Base-by-base conservation (phyloP, 164 flowering plant genomes). In the Nymphaea thermarum region DNA sequence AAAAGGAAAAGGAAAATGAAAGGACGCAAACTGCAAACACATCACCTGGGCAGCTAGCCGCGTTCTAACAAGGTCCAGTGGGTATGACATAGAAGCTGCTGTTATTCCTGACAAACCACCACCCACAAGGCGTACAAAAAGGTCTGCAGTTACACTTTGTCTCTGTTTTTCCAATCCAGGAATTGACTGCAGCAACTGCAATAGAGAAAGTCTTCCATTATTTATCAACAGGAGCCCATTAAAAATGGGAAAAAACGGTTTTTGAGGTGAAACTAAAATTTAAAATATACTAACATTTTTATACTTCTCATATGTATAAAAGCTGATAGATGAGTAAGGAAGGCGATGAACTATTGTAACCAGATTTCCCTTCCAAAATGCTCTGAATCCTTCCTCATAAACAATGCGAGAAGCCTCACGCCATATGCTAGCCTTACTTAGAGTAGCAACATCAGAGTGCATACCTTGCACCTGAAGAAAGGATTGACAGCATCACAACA, bases 261-360 rank as follows among this genome's bases (percentile, higher is more conserved):
- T 25, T 25, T 25, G 36, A 25, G 36, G 36, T 25, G 36, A 25
- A 25, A 25, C 36, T 25, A 25, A 25, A 25, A 25, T 25, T 25
- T 25, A 47, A 47, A 47, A 6, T 47, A 10, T 17, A 78, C 89
- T 62, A 0, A 90, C 96, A 74, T 72, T 81, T 70, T 86, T 90
- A 80, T 86, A 90, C 15, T 77, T 85, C 65, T 90, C 93, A 76
- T 84, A 90, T 44, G 90, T 73, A 75, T 88, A 90, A 70, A 90
- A 90, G 71, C 80, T 90, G 72, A 90, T 80, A n/a, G 96, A 69
- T 63, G 96, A 83, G 78, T 90, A 90, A 42, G 96, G 96, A 73
- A 90, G 91, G n/a, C 96, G 93, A 76, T 90, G 96, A 60, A 83
- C 89, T 67, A 90, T 80, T 0, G 96, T 90, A 63, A 90, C 93